These are phyloP conservation scores for Naganishia randhawae DNA, from an alignment of 768 basidiomycete species.

Conservation along the genomic window DNA sequence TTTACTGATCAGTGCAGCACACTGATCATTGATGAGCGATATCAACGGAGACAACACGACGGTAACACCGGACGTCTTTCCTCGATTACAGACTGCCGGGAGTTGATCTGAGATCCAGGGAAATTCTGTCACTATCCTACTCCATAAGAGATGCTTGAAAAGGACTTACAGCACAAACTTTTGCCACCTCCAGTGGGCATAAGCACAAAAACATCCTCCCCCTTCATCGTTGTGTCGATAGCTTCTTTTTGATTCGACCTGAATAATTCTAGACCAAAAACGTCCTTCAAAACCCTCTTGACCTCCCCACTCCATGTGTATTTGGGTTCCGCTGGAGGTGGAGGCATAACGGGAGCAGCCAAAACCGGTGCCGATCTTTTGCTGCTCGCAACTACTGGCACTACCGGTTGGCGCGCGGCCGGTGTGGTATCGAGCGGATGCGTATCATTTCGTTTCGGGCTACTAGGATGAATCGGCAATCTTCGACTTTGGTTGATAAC, in stretches of 20 bases:
- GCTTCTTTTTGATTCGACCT: slow-evolving; percentile 81
- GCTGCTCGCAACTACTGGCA: slow-evolving; percentile 7
- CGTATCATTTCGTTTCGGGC: slow-evolving; percentile 5
- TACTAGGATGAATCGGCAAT: not conserved
- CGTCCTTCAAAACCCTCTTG: slow-evolving; percentile 56
- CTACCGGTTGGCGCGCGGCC: slow-evolving; percentile 3
- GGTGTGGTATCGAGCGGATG: not conserved
- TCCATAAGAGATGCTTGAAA: not conserved
- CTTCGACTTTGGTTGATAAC: not conserved
- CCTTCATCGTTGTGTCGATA: slow-evolving; percentile 71
- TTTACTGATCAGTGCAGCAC: slow-evolving; percentile 62
- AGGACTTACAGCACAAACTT: slow-evolving; percentile 66
- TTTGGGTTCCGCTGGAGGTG: slow-evolving; percentile 12
- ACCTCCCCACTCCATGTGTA: slow-evolving; percentile 57
- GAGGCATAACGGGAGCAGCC: not conserved
- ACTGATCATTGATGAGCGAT: slow-evolving; percentile 90
- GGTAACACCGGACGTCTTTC: slow-evolving; percentile 73
- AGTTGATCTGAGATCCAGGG: slow-evolving; percentile 58
- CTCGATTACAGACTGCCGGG: slow-evolving; percentile 73
- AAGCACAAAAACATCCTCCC: slow-evolving; percentile 80
- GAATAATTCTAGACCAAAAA: slow-evolving; percentile 68
- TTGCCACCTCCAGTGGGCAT: slow-evolving; percentile 97
- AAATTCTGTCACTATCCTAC: not conserved
- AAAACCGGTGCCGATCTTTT: slow-evolving; percentile 15
- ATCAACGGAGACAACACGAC: slow-evolving; percentile 89